Percentiles rank a stretch among this genome's conserved stretches.
Conservation (phyloP, 768 basidiomycete species). For the Dendrothele bispora region DNA sequence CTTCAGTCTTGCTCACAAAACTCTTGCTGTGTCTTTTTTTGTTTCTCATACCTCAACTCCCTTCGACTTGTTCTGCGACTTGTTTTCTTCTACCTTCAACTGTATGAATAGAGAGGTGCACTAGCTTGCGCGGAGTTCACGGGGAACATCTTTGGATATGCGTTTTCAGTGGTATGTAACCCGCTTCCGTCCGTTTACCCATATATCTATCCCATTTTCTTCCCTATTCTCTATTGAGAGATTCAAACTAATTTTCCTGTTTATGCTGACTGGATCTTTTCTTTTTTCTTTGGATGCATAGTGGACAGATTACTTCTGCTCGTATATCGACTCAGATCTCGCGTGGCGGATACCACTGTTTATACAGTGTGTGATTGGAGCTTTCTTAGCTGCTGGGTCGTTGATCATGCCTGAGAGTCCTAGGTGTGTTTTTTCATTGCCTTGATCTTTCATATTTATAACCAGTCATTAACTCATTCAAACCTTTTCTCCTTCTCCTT, state of each 20-base stretch:
- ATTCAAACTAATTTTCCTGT: too few relatives aligned
- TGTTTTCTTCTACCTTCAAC: too few relatives aligned
- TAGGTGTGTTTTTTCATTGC: conserved; percentile 50
- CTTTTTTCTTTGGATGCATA: conserved; percentile 23
- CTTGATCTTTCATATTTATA: too few relatives aligned
- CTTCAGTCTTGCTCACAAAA: background rate
- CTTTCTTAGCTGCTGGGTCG: conserved; percentile 75
- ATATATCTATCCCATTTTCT: background rate
- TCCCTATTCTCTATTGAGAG: too few relatives aligned
- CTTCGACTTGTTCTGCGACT: conserved; percentile 3
- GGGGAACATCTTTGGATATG: conserved; percentile 89
- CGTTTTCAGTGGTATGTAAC: conserved; percentile 77
- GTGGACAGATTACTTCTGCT: conserved; percentile 96
- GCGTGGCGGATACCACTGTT: conserved; percentile 93
- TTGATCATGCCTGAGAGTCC: conserved; percentile 90
- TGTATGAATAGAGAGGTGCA: conserved; percentile 66
- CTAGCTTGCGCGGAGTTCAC: conserved; percentile 96
- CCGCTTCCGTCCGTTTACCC: background rate
- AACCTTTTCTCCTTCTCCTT: conserved; percentile 23
- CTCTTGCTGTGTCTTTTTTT: conserved; percentile 2
- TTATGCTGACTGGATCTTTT: conserved; percentile 6
- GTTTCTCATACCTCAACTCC: background rate
- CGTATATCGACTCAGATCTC: conserved; percentile 79
- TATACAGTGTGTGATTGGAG: conserved; percentile 85
- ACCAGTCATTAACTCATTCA: background rate